These are phyloP conservation scores for Colletotrichum cereale DNA, from an alignment of 2,329 filamentous ascomycete genomes.

Conservation along the genomic window DNA sequence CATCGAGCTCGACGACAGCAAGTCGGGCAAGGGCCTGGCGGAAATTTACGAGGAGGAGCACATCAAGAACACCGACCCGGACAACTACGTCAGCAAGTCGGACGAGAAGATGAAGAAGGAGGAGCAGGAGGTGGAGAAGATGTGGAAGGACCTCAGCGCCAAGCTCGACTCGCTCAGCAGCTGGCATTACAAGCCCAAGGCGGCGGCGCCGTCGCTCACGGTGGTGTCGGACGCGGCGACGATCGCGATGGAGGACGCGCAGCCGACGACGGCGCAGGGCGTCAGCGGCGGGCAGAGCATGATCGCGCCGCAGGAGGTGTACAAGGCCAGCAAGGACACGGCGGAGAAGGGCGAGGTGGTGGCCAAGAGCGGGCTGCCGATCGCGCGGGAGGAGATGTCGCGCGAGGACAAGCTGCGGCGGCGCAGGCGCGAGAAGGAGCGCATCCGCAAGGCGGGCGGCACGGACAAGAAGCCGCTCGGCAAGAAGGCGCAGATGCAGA, in stretches of 20 bases:
- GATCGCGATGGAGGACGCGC: conserved; percentile 93
- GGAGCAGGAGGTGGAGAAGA: conserved; percentile 82
- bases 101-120: conserved; percentile 87
- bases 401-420: conserved; percentile 85
- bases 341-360: conserved; percentile 78
- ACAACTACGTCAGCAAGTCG: conserved; percentile 81
- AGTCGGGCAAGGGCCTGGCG: conserved; percentile 87
- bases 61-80: conserved; percentile 80
- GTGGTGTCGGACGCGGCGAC: conserved; percentile 93
- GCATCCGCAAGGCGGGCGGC: conserved; percentile 76
- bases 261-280: conserved; percentile 84
- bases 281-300: conserved; percentile 77
- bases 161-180: conserved; percentile 91
- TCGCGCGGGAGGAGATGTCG: conserved; percentile 87
- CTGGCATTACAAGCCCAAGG: conserved; percentile 96
- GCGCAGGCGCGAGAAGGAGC: conserved; percentile 87
- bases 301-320: conserved; percentile 95
- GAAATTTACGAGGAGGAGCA: conserved; percentile 97
- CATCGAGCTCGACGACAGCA: conserved; percentile 87
- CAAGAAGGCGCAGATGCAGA: conserved; percentile 66
- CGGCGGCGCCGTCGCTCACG: conserved; percentile 82
- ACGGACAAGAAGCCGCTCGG: conserved; percentile 61
- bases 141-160: conserved; percentile 85
- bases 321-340: conserved; percentile 79
- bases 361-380: conserved; percentile 80